Evolutionary conservation across 164 flowering plant genomes (phyloP), one percentile per base, ranked within the genome.

Genomic region (Euptelea pleiosperma): DNA sequence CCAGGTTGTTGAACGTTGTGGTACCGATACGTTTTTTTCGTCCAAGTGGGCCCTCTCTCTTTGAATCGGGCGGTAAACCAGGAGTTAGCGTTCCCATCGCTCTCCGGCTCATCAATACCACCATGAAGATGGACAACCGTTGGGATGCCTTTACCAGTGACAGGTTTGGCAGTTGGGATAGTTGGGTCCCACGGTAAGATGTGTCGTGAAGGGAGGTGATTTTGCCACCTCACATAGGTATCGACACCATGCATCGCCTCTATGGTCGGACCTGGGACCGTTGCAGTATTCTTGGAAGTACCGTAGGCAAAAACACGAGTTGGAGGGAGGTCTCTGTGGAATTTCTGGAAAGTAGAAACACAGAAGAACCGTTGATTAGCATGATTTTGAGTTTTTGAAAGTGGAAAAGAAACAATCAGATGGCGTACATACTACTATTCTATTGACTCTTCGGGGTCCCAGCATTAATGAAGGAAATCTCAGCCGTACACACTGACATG

Each of bases 91-190:
- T 70, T 51, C 0, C 88, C 88, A 41, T 80, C 88, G 40, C 83
- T 78, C 50, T 65, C 37, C 0, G 88, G 81, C 34, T 66, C 75
- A 41, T 70, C 66, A 22, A 83, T 64, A 6, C 79, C 83, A 10
- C 88, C 85, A 37, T 80, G 88, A 62, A 83, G 80, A 61, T 79
- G 83, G 35, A 72, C 80, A 14, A 80, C 83, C 2, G 84, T 80
- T 0, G 87, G 87, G 14, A 82, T 55, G 7, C 87, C 87, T 34
- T 42, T 58, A 2, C 36, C 53, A 9, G 14, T 26, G 3, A 39
- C 12, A 2, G 79, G 68, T 22, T 21, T 57, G 36, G 87, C 82
- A 3, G 77, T 74, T 15, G 87, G 84, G 35, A 82, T 71, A 14
- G 84, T 79, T 25, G 77, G 79, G 68, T 82, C 87, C 84, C 82